Evolutionary conservation across 371 early-diverging fungal species (phyloP).

Genomic region (Cokeromyces recurvatus): DNA sequence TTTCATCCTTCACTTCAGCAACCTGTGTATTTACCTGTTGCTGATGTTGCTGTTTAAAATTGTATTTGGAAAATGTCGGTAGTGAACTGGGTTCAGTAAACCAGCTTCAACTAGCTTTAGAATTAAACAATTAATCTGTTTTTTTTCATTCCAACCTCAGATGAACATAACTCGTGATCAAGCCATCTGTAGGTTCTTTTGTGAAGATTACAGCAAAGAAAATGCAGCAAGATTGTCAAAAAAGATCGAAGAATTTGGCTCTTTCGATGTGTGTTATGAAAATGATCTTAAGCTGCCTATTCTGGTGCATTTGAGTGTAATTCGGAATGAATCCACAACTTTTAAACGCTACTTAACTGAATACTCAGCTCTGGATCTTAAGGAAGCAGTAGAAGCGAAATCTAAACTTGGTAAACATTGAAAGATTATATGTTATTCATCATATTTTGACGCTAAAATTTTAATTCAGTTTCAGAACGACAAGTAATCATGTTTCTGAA

Average conservation of each 20-base stretch:
- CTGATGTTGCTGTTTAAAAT: no score
- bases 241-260: slow-evolving; percentile 4
- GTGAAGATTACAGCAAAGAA: slow-evolving; percentile 8
- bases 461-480: slow-evolving; percentile 9
- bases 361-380: slow-evolving; percentile 11
- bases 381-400: slow-evolving; percentile 6
- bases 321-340: slow-evolving; percentile 5
- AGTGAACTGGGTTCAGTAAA: no score
- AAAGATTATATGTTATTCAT: slow-evolving; percentile 1
- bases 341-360: slow-evolving; percentile 7
- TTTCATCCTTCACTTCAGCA: no score
- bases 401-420: slow-evolving; percentile 13
- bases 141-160: not conserved
- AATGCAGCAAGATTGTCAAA: slow-evolving; percentile 1
- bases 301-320: slow-evolving; percentile 1
- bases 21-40: no score
- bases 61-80: no score
- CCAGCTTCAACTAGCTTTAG: slow-evolving; percentile 3
- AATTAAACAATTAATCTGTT: not conserved
- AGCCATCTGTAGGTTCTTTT: slow-evolving; percentile 4
- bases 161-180: slow-evolving; percentile 10
- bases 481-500: slow-evolving; percentile 12
- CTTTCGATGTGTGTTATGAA: slow-evolving; percentile 6
- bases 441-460: slow-evolving; percentile 9
- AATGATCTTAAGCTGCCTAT: slow-evolving; percentile 1